Base-by-base conservation (phyloP, 345 rosid genomes). In the Lenwebbia sp. region DNA sequence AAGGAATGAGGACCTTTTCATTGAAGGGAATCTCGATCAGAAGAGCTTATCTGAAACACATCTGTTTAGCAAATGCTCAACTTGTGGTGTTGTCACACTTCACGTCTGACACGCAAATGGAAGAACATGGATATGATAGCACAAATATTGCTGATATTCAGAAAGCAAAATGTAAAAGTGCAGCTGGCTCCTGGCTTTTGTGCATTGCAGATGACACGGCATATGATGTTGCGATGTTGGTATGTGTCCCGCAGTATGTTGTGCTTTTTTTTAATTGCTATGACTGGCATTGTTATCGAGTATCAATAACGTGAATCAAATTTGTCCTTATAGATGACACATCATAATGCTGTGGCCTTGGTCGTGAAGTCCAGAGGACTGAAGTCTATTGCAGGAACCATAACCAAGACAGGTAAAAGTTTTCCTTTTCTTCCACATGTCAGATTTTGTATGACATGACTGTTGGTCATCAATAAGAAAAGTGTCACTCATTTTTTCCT, bases 171-270 rank as follows among this genome's bases (percentile, higher is more conserved):
- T 98, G 98, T 78, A 94, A 94, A 90, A 84, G 82, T 84, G 99
- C 98, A 10, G 98, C 95, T 92, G 99, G 99, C 57, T 97, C 98
- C 86, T 94, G 96, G 97, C 97, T 96, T 88, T 97, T 97, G 99
- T 95, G 98, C 93, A 92, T 97, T 4, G 95, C 94, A 10, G 94
- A 95, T 83, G 99, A 97, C 88, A 41, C 92, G 49, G 97, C 96
- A 49, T 95, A 95, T 82, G 96, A 97, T 76, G 98, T 95, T 87
- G 99, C 94, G 54, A 91, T 95, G 92, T 92, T 98, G 91, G 99
- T 97, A 93, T 76, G 93, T 40, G 17, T 82, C 57, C 83, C 41
- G 51, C 40, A 81, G 30, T 78, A 49, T 26, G 23, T 3, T 56
- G 40, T 84, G 19, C 33, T 70, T 28, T 22, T 12, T 83, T 28